Evolutionary conservation across 306 rosid genomes (phyloP).

Genomic region (Castanea sativa): DNA sequence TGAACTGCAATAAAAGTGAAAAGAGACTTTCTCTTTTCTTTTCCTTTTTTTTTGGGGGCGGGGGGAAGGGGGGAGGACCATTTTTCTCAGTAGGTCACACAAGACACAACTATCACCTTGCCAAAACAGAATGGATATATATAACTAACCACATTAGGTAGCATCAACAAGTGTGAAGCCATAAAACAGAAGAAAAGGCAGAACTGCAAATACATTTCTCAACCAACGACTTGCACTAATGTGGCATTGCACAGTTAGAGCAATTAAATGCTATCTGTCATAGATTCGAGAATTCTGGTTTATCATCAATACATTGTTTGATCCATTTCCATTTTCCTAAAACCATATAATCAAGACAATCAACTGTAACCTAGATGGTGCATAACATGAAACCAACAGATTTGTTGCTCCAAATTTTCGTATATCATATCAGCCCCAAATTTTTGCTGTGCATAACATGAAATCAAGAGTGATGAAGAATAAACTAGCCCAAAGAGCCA

Average conservation of each 20-base stretch:
- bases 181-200: background rate
- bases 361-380: background rate
- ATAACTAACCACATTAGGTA: no score
- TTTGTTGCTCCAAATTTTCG: background rate
- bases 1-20: no score
- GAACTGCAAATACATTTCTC: background rate
- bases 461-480: conserved; percentile 1
- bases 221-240: background rate
- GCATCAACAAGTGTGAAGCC: no score
- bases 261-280: background rate
- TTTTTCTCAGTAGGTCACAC: no score
- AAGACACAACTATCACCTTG: no score
- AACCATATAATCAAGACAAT: background rate
- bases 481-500: background rate
- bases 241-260: background rate
- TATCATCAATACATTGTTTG: background rate
- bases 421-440: no score
- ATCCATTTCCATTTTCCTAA: background rate
- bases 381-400: background rate
- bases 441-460: background rate
- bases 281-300: background rate
- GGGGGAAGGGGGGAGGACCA: no score
- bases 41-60: no score
- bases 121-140: no score
- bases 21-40: no score